Base-by-base conservation (phyloP, 75 land plant species). In the Picea glauca region DNA sequence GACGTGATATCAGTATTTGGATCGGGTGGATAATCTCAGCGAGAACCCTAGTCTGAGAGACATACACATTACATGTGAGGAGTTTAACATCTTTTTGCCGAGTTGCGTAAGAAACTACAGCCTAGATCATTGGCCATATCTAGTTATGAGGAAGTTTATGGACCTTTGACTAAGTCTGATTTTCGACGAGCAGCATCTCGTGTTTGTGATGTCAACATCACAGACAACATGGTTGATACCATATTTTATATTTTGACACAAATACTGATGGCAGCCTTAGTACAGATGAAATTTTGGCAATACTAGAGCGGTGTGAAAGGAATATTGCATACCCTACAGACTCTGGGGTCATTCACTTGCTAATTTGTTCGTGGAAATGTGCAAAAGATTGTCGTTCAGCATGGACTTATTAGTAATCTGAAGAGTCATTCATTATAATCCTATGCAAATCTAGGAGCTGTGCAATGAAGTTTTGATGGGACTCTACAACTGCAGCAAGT, bases 131-230 rank as follows among this genome's bases (percentile, higher is more conserved):
- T 87, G 21, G 98, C 98, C n/a, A 87, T 96, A 54, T 88, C 86
- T 66, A 88, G 87, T 75, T 88, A 90, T 83, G 94, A 94, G 8
- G 80, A 88, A 88, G 87, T 89, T 8, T 88, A 88, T 78, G 98
- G 98, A 13, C 33, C 83, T 26, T 76, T 94, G 74, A 85, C 90
- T 3, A 92, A 89, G 87, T n/a, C 76, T 9, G 97, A 91, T 79
- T 89, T 96, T 65, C 89, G 87, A 67, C 82, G 97, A 82, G 98
- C 98, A 60, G 89, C 94, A 57, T 83, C 81, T 13, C 91, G 91
- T 78, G 98, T 95, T 26, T 93, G 97, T 78, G 82, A 86, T 6
- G 78, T 92, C 32, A 40, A 87, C 1, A 23, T 95, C 14, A 82
- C 92, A 20, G 77, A 90, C 32, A 87, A 78, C 56, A 79, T 95